These are phyloP conservation scores for Neurospora sp. DNA, from an alignment of 495 filamentous ascomycete species.

Conservation along the genomic window DNA sequence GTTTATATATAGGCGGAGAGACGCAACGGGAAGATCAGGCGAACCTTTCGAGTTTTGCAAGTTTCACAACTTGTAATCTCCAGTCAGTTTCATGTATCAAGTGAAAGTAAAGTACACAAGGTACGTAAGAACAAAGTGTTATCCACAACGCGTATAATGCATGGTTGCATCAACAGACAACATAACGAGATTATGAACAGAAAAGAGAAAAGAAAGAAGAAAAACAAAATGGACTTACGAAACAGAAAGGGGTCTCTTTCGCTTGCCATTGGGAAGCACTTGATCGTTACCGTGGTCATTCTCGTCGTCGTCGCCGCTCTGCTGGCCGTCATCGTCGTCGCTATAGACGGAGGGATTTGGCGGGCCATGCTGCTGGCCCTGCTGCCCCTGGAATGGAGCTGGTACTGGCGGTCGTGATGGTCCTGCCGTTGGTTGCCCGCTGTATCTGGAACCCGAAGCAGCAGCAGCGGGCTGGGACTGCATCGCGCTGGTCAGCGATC, in stretches of 20 bases:
- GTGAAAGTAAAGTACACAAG: background rate
- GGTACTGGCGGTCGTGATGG: background rate
- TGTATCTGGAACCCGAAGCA: conserved; percentile 2
- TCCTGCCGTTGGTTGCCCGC: conserved; percentile 7
- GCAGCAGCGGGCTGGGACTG: conserved; percentile 13
- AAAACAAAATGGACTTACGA: conserved; percentile 28
- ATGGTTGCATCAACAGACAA: background rate
- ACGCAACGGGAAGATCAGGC: background rate
- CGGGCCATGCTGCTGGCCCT: conserved; percentile 6
- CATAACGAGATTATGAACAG: background rate
- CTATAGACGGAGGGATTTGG: conserved; percentile 6
- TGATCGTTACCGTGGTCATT: conserved; percentile 33
- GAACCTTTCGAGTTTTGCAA: background rate
- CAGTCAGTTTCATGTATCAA: background rate
- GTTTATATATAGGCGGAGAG: no score
- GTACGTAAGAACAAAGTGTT: background rate
- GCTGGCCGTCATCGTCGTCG: conserved; percentile 22
- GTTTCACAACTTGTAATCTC: background rate
- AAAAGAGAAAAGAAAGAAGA: background rate
- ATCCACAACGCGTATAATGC: background rate
- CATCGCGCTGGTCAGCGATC: conserved; percentile 8
- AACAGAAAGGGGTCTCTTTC: conserved; percentile 50
- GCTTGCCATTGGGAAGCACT: conserved; percentile 31
- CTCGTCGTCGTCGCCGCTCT: conserved; percentile 31
- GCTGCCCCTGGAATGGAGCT: conserved; percentile 4